These are phyloP conservation scores for Oemleria cerasiformis DNA, from an alignment of 306 rosid species.

Conservation along the genomic window DNA sequence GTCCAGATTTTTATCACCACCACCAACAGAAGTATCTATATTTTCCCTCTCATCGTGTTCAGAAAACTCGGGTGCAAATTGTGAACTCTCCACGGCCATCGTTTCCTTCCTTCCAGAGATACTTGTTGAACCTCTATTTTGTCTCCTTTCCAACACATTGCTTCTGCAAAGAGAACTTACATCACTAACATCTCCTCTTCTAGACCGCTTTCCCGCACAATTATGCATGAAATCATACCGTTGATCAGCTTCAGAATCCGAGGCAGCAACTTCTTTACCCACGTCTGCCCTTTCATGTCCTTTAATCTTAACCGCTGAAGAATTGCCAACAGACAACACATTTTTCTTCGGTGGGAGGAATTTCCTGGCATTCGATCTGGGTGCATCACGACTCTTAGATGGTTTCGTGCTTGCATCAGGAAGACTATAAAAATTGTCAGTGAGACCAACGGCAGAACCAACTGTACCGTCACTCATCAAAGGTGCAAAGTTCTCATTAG, in stretches of 20 bases:
- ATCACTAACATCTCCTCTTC: constrained; percentile 26
- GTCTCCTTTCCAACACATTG: constrained; percentile 23
- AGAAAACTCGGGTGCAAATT: constrained; percentile 8
- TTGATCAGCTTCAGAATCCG: constrained; percentile 25
- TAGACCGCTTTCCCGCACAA: constrained; percentile 28
- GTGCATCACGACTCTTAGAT: constrained; percentile 20
- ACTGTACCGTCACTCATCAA: constrained; percentile 15
- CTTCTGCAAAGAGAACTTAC: constrained; percentile 22
- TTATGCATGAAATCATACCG: constrained; percentile 33
- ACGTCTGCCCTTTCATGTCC: constrained; percentile 14
- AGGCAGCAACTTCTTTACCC: constrained; percentile 23
- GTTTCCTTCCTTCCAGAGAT: constrained; percentile 25
- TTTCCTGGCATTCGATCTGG: constrained; percentile 27
- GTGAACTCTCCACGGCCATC: constrained; percentile 31
- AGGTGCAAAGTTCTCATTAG: constrained; percentile 13
- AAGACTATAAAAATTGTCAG: constrained; percentile 16
- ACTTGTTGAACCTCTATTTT: constrained; percentile 24
- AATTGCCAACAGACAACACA: constrained; percentile 17
- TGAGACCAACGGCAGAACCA: constrained; percentile 17
- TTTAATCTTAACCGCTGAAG: constrained; percentile 22
- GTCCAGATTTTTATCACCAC: constrained; percentile 18
- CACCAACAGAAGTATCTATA: constrained; percentile 21
- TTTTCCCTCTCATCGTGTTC: constrained; percentile 18
- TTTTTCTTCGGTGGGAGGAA: constrained; percentile 21
- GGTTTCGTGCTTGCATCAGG: constrained; percentile 20